phyloP scores from a whole-genome alignment of 202 grass and related monocot genomes.

The Eragrostis tef region DNA sequence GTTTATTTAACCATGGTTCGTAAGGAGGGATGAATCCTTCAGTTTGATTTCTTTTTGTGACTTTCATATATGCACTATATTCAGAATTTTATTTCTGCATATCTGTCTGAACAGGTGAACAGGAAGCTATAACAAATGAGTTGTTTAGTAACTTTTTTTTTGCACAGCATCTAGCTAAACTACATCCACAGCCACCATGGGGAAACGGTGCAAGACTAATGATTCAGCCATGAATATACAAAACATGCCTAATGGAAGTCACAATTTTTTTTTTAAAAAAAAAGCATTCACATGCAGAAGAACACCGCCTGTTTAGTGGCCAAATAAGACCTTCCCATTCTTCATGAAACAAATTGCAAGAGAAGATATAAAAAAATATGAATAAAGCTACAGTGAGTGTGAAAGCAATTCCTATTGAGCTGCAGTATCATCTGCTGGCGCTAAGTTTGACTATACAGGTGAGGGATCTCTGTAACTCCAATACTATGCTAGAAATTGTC shows the following conservation, averaged over 20 bases:
- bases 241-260: no score
- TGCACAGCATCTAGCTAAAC: neutral
- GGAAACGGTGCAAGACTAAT: neutral
- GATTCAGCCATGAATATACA: neutral
- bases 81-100: neutral
- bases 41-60: neutral
- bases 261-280: no score
- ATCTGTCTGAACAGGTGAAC: neutral
- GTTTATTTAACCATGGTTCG: neutral
- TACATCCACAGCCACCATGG: neutral
- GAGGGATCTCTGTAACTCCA: neutral
- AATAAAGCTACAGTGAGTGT: neutral
- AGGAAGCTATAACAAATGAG: neutral
- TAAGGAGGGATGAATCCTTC: neutral
- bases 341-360: neutral
- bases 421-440: neutral
- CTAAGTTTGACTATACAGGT: neutral
- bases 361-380: neutral
- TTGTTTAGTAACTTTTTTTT: neutral
- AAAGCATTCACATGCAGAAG: neutral
- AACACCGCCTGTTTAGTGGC: neutral
- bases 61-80: neutral
- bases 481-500: conserved; percentile 28
- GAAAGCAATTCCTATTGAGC: neutral
- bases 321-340: conserved; percentile 19